These are phyloP conservation scores for Populus deltoides DNA, from an alignment of 345 rosid species.

Conservation along the genomic window DNA sequence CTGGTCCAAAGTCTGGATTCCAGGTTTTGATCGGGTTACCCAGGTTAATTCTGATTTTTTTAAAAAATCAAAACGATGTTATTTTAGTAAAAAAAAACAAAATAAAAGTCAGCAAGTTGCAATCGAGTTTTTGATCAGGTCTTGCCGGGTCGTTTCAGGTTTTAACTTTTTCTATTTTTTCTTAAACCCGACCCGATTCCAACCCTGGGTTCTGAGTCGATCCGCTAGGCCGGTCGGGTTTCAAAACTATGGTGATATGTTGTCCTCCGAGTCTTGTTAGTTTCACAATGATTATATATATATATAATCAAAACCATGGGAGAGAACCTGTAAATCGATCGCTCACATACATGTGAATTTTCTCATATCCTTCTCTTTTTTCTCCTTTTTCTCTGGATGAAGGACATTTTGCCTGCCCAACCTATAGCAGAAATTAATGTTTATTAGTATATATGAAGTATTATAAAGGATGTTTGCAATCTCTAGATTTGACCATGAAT, in stretches of 20 bases:
- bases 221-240: too few species aligned
- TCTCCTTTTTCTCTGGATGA: neutral
- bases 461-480: neutral
- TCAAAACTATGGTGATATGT: too few species aligned
- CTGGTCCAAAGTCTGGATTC: rapidly evolving
- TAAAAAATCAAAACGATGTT: too few species aligned
- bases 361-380: neutral
- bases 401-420: neutral
- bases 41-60: rapidly evolving
- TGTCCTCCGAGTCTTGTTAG: too few species aligned
- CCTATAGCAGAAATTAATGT: neutral
- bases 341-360: too few species aligned
- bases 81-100: too few species aligned
- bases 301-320: too few species aligned
- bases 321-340: too few species aligned
- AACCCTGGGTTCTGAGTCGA: rapidly evolving
- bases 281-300: too few species aligned
- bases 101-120: rapidly evolving
- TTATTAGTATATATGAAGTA: neutral
- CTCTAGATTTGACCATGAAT: neutral
- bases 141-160: rapidly evolving
- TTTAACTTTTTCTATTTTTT: too few species aligned
- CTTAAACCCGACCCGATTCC: rapidly evolving
- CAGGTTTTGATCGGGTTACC: rapidly evolving
- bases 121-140: rapidly evolving